Evolutionary conservation across 331 rosid species (phyloP).

Genomic region (Cydonia oblonga): DNA sequence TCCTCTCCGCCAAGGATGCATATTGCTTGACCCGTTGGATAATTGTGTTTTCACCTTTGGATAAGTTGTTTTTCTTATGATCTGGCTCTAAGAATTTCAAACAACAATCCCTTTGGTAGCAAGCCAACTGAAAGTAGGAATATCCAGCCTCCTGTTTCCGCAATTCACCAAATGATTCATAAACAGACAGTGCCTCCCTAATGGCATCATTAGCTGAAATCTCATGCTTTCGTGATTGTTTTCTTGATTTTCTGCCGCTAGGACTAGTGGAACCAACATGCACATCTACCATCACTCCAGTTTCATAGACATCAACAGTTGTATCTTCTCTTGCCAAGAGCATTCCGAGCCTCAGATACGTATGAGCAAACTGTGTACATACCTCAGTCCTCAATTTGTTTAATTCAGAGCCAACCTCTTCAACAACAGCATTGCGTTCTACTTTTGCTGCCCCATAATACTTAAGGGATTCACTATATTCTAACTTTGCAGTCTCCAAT

Average conservation of each 20-base stretch:
- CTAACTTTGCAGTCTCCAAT: constrained; percentile 66
- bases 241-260: constrained; percentile 35
- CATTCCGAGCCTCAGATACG: constrained; percentile 91
- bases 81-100: constrained; percentile 62
- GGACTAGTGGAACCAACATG: constrained; percentile 18
- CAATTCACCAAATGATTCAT: constrained; percentile 74
- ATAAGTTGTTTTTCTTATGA: constrained; percentile 33
- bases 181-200: constrained; percentile 70
- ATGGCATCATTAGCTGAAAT: constrained; percentile 92
- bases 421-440: constrained; percentile 42
- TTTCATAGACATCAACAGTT: constrained; percentile 58
- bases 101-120: constrained; percentile 80
- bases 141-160: constrained; percentile 89
- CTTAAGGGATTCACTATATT: constrained; percentile 75
- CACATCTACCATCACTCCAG: constrained; percentile 38
- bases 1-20: constrained; percentile 82
- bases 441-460: constrained; percentile 79
- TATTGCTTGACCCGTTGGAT: constrained; percentile 79
- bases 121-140: constrained; percentile 83
- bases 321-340: constrained; percentile 76
- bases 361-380: constrained; percentile 73
- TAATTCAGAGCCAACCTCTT: constrained; percentile 30
- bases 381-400: constrained; percentile 64
- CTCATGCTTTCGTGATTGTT: constrained; percentile 59
- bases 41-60: constrained; percentile 44